phyloP scores from a whole-genome alignment of 2,329 filamentous ascomycete genomes.

The Penicillium sp. region DNA sequence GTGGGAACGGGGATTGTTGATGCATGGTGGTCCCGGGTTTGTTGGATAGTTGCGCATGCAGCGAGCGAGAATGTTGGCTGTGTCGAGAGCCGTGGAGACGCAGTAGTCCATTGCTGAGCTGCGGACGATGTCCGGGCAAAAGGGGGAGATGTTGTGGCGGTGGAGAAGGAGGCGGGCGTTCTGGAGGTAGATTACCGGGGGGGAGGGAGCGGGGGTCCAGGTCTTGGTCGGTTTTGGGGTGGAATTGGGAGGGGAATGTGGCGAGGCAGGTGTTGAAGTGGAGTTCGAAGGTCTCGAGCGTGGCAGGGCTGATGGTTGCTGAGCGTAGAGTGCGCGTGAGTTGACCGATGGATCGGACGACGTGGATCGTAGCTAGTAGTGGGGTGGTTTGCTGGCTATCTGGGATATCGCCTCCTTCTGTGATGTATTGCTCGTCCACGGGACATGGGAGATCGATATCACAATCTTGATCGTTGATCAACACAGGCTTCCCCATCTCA shows the following conservation, averaged over 20 bases:
- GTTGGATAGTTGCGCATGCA: conserved; percentile 48
- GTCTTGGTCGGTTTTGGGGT: conserved; percentile 62
- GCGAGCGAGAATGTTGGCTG: conserved; percentile 70
- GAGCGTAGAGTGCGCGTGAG: conserved; percentile 68
- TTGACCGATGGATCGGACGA: conserved; percentile 73
- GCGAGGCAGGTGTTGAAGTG: conserved; percentile 74
- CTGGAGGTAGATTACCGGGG: conserved; percentile 72
- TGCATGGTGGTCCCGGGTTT: conserved; percentile 16
- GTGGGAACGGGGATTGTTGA: conserved; percentile 52
- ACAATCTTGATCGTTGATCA: conserved; percentile 86
- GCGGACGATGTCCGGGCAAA: conserved; percentile 64
- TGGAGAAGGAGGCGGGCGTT: conserved; percentile 82
- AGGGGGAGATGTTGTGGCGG: conserved; percentile 79
- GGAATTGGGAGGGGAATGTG: conserved; percentile 72
- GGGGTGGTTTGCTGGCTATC: conserved; percentile 61
- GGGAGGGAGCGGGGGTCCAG: conserved; percentile 73
- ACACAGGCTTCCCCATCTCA: conserved; percentile 73
- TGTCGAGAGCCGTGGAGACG: conserved; percentile 71
- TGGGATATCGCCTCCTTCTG: conserved; percentile 49
- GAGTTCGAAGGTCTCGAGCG: conserved; percentile 74
- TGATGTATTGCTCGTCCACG: conserved; percentile 68
- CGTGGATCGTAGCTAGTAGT: conserved; percentile 75
- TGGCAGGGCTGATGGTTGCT: conserved; percentile 63
- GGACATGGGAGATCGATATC: conserved; percentile 76
- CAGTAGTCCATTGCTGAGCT: conserved; percentile 74